Evolutionary conservation across 2,329 filamentous ascomycete species (phyloP), one percentile per base, ranked within the genome.

Genomic region (Trichophyton equinum): DNA sequence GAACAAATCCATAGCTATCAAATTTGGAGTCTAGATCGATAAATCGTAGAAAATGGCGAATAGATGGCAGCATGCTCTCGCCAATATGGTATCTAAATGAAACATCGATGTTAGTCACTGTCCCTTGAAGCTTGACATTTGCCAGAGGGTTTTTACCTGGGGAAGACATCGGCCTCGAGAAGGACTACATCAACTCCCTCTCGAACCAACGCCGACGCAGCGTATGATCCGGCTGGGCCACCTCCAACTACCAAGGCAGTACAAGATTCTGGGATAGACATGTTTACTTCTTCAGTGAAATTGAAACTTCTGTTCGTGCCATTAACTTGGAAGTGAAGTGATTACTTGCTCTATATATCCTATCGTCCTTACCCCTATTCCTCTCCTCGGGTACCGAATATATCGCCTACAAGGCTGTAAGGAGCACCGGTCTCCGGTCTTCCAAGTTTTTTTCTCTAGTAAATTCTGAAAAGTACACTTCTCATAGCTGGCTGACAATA

Each of bases 191-290:
- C 74, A 11, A 80, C 65, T 1, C 75, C 77, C 63, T 80, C 77
- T 0, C 77, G 73, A 0, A 77, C 77, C 4, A 80, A 66, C 0
- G 66, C 73, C 0, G 72, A 64, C 4, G 78, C 76, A 1, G 76
- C 62, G 60, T 78, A 80, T 0, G 78, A 79, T 2, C 78, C 77
- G 0, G 66, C 76, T 4, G 77, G 78, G 3, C 78, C 78, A 22
- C 75, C 77, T 4, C 77, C 77, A 1, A 78, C 64, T 5, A 79
- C 74, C 1, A 78, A 68, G 0, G 78, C 76, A 4, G 69, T 71
- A 53, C 67, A 70, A 7, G 64, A 56, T 40, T 65, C 60, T 2
- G 70, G 68, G 60, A 72, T 58, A 51, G 58, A 64, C 57, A 59
- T 58, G 33, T 20, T 46, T 20, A n/a, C 42, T 47, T 47, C 18